Conservation (phyloP, 2,329 filamentous ascomycete genomes). For the Stachybotrys chlorohalonatus region DNA sequence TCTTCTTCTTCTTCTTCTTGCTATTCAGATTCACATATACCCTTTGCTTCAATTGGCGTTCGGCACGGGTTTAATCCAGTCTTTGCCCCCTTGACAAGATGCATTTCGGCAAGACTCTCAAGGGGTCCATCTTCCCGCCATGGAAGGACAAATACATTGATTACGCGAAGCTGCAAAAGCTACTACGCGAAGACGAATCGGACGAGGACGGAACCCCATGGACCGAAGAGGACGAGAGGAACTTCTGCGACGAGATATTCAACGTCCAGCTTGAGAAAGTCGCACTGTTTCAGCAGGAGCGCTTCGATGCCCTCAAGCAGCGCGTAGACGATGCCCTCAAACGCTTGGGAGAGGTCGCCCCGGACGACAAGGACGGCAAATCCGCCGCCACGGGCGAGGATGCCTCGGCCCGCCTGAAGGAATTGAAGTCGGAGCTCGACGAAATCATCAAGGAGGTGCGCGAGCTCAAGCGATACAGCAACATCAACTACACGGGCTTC, state of each 20-base stretch:
- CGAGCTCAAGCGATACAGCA: conserved; percentile 90
- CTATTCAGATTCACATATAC: background rate
- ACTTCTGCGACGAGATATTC: conserved; percentile 90
- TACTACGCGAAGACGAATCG: conserved; percentile 67
- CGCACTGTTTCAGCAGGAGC: conserved; percentile 75
- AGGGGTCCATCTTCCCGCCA: conserved; percentile 68
- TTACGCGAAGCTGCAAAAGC: conserved; percentile 83
- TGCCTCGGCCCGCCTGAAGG: conserved; percentile 28
- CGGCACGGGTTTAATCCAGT: background rate
- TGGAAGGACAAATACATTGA: conserved; percentile 96
- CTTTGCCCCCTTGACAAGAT: conserved; percentile 35
- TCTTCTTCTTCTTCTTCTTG: too few species aligned
- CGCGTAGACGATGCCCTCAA: conserved; percentile 49
- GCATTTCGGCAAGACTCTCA: conserved; percentile 89
- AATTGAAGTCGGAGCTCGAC: conserved; percentile 71
- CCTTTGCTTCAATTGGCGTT: background rate
- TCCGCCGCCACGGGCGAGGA: conserved; percentile 3
- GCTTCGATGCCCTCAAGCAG: conserved; percentile 49
- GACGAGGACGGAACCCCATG: conserved; percentile 61
- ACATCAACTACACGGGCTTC: conserved; percentile 95
- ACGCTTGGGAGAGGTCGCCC: conserved; percentile 71
- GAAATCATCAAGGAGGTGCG: conserved; percentile 81
- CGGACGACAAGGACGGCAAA: conserved; percentile 29
- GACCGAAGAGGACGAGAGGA: conserved; percentile 90
- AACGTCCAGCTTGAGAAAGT: conserved; percentile 95